Base-by-base conservation (phyloP, 2,329 filamentous ascomycete species). In the Venturia asperata region DNA sequence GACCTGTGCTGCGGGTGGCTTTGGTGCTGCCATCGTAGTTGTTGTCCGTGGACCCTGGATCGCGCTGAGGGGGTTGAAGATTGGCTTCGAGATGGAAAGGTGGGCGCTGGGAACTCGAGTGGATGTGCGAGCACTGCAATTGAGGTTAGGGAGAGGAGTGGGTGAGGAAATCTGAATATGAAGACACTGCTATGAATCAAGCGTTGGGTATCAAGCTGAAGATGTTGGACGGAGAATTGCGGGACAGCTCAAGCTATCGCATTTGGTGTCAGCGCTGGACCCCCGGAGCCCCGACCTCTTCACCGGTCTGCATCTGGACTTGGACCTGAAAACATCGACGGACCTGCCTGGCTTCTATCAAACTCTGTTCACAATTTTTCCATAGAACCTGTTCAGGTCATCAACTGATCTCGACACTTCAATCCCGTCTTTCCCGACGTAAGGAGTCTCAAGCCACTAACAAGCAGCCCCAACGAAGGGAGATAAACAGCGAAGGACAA, bases 21-120 rank as follows among this genome's bases (percentile, higher is more conserved):
- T 43, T 39, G 30, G 55, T 64, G 27, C 21, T 39, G 58, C 39
- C 34, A 63, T 37, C 19, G 30, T 58, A 19, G 15, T 34, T 58
- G 52, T 58, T 58, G 52, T 58, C 30, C 27, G 52, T 34, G 30
- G 52, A 58, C 52, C 52, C 52, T 58, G 52, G 37, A 24, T 58
- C 30, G 52, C 52, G 27, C 37, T n/a, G 37, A 27, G 19, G 52
- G 52, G 52, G 52, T 11, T 37, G 27, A 37, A 58, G 52, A n/a
- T 37, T 37, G 27, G 30, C 2, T 11, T 37, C 30, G 27, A 19
- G 49, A 34, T 55, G 49, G 52, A 27, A 15, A 13, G 49, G 49
- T 37, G 19, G 30, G 11, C 1, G 15, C 6, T 37, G 30, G n/a
- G 19, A 15, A 58, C 15, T 37, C 27, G 52, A 24, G 17, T n/a